Evolutionary conservation across 192 early-diverging fungal species (phyloP).

Genomic region (Coemansia sp.): DNA sequence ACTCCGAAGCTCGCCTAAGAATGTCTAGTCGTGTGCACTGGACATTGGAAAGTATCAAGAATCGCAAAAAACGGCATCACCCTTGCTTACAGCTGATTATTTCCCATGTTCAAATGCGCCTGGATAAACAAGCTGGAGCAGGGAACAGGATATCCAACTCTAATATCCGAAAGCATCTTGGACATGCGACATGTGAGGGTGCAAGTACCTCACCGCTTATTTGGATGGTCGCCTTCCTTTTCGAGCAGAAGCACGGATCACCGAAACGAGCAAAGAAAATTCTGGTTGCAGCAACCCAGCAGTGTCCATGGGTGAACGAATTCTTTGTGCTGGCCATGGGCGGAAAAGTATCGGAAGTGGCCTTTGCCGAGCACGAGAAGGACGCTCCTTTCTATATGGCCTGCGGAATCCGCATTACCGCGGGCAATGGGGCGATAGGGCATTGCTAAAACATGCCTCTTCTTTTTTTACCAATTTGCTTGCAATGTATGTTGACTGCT

Average conservation of each 20-base stretch:
- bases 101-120: constrained; percentile 6
- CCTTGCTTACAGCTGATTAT: background rate
- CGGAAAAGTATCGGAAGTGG: background rate
- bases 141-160: background rate
- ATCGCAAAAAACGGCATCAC: background rate
- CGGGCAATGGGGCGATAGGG: no score
- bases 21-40: constrained; percentile 10
- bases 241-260: constrained; percentile 9
- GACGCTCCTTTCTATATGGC: constrained; percentile 11
- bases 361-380: constrained; percentile 11
- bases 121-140: background rate
- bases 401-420: constrained; percentile 23
- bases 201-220: constrained; percentile 11
- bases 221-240: constrained; percentile 12
- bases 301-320: constrained; percentile 35
- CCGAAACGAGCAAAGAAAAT: constrained; percentile 2
- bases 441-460: no score
- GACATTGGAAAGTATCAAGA: background rate
- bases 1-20: constrained; percentile 10
- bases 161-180: constrained; percentile 4
- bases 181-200: constrained; percentile 10
- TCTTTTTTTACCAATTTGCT: no score
- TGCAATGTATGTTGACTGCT: no score
- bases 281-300: constrained; percentile 13
- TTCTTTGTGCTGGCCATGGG: constrained; percentile 27